Evolutionary conservation across 495 filamentous ascomycete species (phyloP).

Genomic region (Extremus antarcticus): DNA sequence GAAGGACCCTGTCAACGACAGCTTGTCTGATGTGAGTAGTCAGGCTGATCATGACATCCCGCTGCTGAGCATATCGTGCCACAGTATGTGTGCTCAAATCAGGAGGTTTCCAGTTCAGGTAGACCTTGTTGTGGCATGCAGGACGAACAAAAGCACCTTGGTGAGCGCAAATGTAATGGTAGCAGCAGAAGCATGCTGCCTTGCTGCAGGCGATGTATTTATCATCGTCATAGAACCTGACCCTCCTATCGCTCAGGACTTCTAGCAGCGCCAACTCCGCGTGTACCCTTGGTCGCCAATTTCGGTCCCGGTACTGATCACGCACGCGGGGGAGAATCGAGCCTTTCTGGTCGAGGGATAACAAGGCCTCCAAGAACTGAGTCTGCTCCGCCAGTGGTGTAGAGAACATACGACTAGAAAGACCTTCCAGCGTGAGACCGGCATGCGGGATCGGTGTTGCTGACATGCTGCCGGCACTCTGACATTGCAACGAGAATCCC

Average conservation of each 20-base stretch:
- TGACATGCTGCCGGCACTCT: neutral
- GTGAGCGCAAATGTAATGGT: neutral
- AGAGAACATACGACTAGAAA: neutral
- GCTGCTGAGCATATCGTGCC: neutral
- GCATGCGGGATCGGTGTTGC: neutral
- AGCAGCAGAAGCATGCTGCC: neutral
- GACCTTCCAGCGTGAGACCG: neutral
- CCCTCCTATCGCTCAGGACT: neutral
- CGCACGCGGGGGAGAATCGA: neutral
- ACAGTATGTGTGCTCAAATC: neutral
- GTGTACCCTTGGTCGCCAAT: neutral
- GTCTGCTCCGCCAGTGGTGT: too few species aligned
- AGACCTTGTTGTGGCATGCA: neutral
- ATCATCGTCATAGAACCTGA: neutral
- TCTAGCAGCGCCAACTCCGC: neutral
- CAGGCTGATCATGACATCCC: neutral
- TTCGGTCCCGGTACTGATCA: neutral
- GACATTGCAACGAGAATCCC: neutral
- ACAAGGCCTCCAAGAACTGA: neutral
- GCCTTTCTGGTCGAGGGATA: neutral
- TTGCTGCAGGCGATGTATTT: neutral
- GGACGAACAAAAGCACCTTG: neutral
- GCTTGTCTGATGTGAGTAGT: neutral
- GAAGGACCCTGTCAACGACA: neutral
- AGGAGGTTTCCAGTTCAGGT: neutral